Base-by-base conservation (phyloP, 169 alveolate species). In the Plasmodium inui region DNA sequence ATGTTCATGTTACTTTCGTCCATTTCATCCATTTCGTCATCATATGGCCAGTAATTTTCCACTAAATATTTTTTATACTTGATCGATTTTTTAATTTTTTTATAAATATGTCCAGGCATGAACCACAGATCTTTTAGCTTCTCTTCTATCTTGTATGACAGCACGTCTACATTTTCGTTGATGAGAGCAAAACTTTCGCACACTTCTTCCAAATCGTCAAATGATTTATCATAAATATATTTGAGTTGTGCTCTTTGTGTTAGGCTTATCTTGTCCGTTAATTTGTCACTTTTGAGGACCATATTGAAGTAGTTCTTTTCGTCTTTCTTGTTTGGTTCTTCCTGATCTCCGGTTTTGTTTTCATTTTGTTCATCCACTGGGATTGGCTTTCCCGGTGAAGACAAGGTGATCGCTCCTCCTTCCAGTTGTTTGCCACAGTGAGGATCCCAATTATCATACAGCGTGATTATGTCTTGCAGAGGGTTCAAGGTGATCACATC, bases 41-140 rank as follows among this genome's bases (percentile, higher is more conserved):
- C 92, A 79, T 90, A 90, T 34, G 91, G 92, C 92, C 94, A 92
- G 37, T 85, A 91, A 73, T 93, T 92, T 61, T 93, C 93, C 79
- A 94, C 95, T 82, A 96, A 94, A 44, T 94, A 92, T 50, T 95
- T 95, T 74, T 91, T 95, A 84, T 96, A 96, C 55, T 92, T 81
- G 46, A 96, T 94, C 67, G 96, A 55, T 34, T 96, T 95, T 71
- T 84, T 84, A 39, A 95, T 46, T 61, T 89, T 90, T 17, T 93
- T 80, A 71, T 94, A 96, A 28, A 94, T 74, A 79, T 46, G 34
- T 72, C 97, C 97, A 8, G 97, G 97, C 89, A 95, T 96, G 73
- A 94, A 83, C 97, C 97, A 96, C 53, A 95, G 94, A 53, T 95
- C 84, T 44, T 93, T 92, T 55, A 96, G 61, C 28, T 88, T 82